Evolutionary conservation across 257 asterid species (phyloP).

Genomic region (Solanum etuberosum): DNA sequence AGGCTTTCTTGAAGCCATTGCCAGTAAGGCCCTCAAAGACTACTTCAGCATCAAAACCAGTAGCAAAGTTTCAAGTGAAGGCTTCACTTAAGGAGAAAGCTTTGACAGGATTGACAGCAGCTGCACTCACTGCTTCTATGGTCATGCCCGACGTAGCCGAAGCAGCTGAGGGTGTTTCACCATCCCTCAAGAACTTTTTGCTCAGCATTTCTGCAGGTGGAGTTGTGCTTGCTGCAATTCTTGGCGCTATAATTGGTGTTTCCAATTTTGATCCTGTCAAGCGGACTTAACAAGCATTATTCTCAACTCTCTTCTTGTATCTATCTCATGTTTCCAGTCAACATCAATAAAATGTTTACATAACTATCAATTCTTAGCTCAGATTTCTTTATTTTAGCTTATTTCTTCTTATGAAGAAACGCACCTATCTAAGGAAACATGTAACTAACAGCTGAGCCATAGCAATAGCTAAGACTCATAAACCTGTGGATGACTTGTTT

Average conservation of each 20-base stretch:
- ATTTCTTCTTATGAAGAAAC: background rate
- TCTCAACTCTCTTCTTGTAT: slow-evolving; percentile 11
- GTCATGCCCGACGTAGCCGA: slow-evolving; percentile 59
- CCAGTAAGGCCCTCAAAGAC: slow-evolving; percentile 31
- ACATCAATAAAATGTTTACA: slow-evolving; percentile 3
- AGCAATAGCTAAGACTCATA: background rate
- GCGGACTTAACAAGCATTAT: slow-evolving; percentile 34
- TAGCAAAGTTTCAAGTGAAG: slow-evolving; percentile 36
- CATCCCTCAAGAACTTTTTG: slow-evolving; percentile 82
- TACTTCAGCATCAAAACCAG: slow-evolving; percentile 16
- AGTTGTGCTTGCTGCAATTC: slow-evolving; percentile 43
- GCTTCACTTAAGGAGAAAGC: slow-evolving; percentile 78
- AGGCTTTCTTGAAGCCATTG: slow-evolving; percentile 50
- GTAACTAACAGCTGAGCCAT: background rate
- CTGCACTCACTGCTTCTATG: slow-evolving; percentile 71
- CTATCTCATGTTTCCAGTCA: slow-evolving; percentile 14
- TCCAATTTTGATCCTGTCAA: slow-evolving; percentile 88
- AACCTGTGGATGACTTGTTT: background rate
- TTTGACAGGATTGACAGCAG: slow-evolving; percentile 62
- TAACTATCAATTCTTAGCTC: background rate
- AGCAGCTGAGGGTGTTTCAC: slow-evolving; percentile 58
- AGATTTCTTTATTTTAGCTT: background rate
- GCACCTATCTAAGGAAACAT: background rate
- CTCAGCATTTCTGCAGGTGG: slow-evolving; percentile 83
- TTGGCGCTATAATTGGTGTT: slow-evolving; percentile 61